Conservation (phyloP, 2,329 filamentous ascomycete genomes). For the Colletotrichum graminicola region DNA sequence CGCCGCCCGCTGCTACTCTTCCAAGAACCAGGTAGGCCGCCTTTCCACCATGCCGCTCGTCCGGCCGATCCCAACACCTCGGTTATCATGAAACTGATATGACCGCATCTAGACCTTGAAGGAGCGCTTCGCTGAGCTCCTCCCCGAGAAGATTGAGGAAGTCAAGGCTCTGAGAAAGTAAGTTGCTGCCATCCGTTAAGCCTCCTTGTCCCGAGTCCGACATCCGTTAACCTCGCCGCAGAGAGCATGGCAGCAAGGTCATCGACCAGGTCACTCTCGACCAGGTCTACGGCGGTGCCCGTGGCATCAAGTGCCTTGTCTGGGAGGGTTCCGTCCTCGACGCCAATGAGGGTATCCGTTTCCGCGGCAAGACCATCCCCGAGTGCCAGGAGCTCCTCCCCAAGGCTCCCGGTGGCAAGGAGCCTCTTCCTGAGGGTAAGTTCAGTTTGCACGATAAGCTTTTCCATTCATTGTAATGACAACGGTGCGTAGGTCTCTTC, state of each 20-base stretch:
- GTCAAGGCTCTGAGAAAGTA: constrained; percentile 99
- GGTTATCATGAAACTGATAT: constrained; percentile 44
- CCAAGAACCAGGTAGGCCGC: constrained; percentile 83
- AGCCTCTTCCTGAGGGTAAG: constrained; percentile 93
- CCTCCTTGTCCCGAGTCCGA: constrained; percentile 31
- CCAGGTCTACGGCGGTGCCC: constrained; percentile 99
- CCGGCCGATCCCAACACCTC: constrained; percentile 43
- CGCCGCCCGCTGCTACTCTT: constrained; percentile 90
- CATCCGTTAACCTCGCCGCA: constrained; percentile 54
- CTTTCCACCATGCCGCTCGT: constrained; percentile 16
- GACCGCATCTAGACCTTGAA: constrained; percentile 80
- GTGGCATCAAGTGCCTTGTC: constrained; percentile 97
- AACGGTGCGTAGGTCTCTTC: constrained; percentile 80
- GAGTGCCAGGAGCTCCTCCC: constrained; percentile 98
- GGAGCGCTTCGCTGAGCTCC: constrained; percentile 96
- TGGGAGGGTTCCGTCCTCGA: constrained; percentile 99
- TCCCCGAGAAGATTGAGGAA: constrained; percentile 98
- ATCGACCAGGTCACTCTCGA: constrained; percentile 98
- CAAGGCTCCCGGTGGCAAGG: constrained; percentile 95
- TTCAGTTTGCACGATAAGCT: background rate
- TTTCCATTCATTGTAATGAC: constrained; percentile 1
- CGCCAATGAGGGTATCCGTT: constrained; percentile 98
- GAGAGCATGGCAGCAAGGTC: constrained; percentile 95
- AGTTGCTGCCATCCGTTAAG: constrained; percentile 52
- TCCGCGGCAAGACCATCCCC: constrained; percentile 98